Conservation (phyloP, 1,284 basidiomycete species). For the Cutaneotrichosporon mucoides region DNA sequence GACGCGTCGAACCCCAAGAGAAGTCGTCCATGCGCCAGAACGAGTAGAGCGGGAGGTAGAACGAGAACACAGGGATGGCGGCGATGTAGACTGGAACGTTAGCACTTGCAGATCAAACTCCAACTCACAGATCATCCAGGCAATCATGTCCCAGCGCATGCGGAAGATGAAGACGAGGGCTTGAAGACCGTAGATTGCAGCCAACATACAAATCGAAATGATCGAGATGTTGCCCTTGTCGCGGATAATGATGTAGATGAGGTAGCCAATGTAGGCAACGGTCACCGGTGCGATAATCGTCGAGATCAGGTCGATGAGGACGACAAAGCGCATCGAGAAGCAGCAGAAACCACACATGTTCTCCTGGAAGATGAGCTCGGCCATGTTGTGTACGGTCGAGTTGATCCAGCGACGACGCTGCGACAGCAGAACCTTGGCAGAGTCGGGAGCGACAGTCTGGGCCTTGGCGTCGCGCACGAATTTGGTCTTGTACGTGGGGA, state of each 20-base stretch:
- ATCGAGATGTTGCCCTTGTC: slow-evolving; percentile 64
- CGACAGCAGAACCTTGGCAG: slow-evolving; percentile 81
- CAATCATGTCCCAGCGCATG: slow-evolving; percentile 91
- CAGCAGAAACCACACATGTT: slow-evolving; percentile 95
- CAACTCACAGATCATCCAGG: slow-evolving; percentile 77
- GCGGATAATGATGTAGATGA: slow-evolving; percentile 70
- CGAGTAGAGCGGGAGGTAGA: slow-evolving; percentile 96
- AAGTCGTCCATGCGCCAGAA: slow-evolving; percentile 99
- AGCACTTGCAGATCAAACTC: neutral
- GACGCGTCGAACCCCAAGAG: slow-evolving; percentile 71
- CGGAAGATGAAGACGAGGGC: slow-evolving; percentile 79
- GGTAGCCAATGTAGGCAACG: slow-evolving; percentile 84
- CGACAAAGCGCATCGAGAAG: slow-evolving; percentile 97
- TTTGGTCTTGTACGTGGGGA: slow-evolving; percentile 86
- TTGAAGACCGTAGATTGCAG: slow-evolving; percentile 87
- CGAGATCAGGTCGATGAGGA: slow-evolving; percentile 87
- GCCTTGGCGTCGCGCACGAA: slow-evolving; percentile 74
- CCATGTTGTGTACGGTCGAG: slow-evolving; percentile 93
- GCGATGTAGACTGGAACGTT: slow-evolving; percentile 66
- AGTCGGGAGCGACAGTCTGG: slow-evolving; percentile 85
- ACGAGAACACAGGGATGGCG: slow-evolving; percentile 90
- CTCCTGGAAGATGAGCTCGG: slow-evolving; percentile 82
- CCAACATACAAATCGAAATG: slow-evolving; percentile 85
- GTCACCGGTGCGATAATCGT: slow-evolving; percentile 90
- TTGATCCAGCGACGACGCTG: slow-evolving; percentile 98